Base-by-base conservation (phyloP, 2,329 filamentous ascomycete genomes). In the Dactylellina parvicollis region DNA sequence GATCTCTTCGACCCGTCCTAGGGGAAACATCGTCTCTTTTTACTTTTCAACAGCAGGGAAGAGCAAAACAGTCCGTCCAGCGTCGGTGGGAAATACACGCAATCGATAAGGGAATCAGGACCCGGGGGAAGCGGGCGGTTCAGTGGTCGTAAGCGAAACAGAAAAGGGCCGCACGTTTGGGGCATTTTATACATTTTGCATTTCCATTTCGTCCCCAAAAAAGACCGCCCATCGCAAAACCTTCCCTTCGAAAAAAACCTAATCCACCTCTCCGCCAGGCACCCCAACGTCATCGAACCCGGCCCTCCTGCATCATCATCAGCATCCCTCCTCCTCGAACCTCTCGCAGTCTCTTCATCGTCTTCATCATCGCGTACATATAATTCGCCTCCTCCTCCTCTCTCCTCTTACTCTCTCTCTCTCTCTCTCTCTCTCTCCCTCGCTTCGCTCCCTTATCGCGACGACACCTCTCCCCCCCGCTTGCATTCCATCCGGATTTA, bases 401-500 rank as follows among this genome's bases (percentile, higher is more conserved):
- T 16, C 24, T 32, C 16, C 32, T 54, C 55, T 44, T 46, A 14
- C 34, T 22, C 28, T 49, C 24, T 10, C 32, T 40, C 8, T 34
- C 9, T 24, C 30, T 20, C 24, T 49, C 56, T 7, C 7, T 28
- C 56, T 12, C 18, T 16, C 28, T 3, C 26, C 56, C 24, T 42
- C 38, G 14, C 8, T 28, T 66, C 28, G 44, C 50, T 65, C 26
- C 34, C 60, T 57, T 66, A 66, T 66, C 61, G 61, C 61, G 61
- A 65, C 60, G 2, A 10, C 22, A 7, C 34, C 52, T 26, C 34
- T 16, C 22, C 28, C 28, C 36, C 52, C 52, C 34, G 24, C 52
- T 38, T 47, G 60, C 49, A 65, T 66, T 66, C 61, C 52, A 40
- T n/a, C 42, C 12, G 10, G 34, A 40, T 46, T 57, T 66, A 66